A percentile compares a stretch with the other conserved stretches of the same genome.
phyloP scores from a whole-genome alignment of 2,329 filamentous ascomycete species.

The Hyphodiscus sp. region DNA sequence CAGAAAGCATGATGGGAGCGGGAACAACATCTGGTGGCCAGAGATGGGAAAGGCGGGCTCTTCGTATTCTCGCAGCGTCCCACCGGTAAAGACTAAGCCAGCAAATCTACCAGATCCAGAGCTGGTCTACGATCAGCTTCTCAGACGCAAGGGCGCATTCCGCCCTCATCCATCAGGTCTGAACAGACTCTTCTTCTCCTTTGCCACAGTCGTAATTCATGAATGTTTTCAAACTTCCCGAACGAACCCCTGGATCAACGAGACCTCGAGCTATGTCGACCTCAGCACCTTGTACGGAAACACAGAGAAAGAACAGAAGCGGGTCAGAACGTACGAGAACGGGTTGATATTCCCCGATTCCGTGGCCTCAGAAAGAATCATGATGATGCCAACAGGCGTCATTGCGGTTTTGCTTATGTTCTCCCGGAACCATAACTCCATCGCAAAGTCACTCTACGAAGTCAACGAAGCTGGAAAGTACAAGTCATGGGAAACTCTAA shows the following conservation, averaged over 20 bases:
- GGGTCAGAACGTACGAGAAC: conserved; percentile 55
- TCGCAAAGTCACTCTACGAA: conserved; percentile 34
- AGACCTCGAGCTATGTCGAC: conserved; percentile 51
- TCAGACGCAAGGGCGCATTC: conserved; percentile 43
- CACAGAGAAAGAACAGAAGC: conserved; percentile 42
- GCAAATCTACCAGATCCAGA: conserved; percentile 60
- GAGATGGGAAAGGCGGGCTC: conserved; percentile 61
- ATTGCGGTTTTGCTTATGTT: conserved; percentile 51
- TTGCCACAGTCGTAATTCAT: conserved; percentile 62
- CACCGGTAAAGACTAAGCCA: conserved; percentile 55
- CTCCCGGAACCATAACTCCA: conserved; percentile 39
- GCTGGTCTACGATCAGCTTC: conserved; percentile 55
- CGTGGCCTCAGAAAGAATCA: conserved; percentile 62
- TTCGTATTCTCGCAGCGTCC: conserved; percentile 59
- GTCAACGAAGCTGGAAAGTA: conserved; percentile 40
- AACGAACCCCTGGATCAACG: conserved; percentile 38
- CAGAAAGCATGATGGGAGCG: conserved; percentile 61
- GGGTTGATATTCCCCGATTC: conserved; percentile 65
- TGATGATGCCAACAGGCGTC: conserved; percentile 64
- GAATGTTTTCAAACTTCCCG: conserved; percentile 31
- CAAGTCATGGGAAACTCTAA: conserved; percentile 34
- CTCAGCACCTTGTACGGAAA: conserved; percentile 37
- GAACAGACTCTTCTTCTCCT: conserved; percentile 65
- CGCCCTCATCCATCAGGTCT: conserved; percentile 61
- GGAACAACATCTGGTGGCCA: conserved; percentile 63